These are phyloP conservation scores for Pseudopediastrum boryanum DNA, from an alignment of 139 green algal genomes.

Conservation along the genomic window DNA sequence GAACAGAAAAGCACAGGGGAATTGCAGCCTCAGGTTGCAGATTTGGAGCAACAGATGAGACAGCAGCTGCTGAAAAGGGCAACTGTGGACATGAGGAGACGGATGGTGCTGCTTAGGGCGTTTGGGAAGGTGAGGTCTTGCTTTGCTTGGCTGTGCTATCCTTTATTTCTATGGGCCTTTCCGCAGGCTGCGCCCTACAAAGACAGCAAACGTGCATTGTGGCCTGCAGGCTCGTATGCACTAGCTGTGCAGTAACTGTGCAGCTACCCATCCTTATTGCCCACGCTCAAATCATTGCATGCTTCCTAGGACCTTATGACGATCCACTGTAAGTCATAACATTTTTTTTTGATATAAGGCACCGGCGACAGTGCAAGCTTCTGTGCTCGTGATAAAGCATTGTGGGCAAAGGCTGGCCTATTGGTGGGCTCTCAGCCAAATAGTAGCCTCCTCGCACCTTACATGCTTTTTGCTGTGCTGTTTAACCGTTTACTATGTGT, in stretches of 20 bases:
- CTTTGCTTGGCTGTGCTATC: neutral
- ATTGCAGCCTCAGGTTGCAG: conserved; percentile 38
- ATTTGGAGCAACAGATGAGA: conserved; percentile 50
- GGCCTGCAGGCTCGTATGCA: neutral
- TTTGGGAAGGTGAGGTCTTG: conserved; percentile 47
- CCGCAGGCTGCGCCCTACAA: neutral
- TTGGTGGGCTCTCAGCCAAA: too few species aligned
- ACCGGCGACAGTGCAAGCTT: neutral
- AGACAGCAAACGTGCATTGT: neutral
- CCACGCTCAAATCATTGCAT: neutral
- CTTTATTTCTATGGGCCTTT: neutral
- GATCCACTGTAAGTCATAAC: neutral
- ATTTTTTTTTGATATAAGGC: neutral
- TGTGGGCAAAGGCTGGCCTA: too few species aligned
- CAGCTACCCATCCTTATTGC: too few species aligned
- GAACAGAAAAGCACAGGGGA: too few species aligned
- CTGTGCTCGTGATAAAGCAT: too few species aligned
- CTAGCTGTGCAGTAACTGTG: too few species aligned
- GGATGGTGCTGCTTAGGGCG: conserved; percentile 51
- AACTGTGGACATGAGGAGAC: conserved; percentile 41
- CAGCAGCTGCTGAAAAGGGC: conserved; percentile 32
- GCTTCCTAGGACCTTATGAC: too few species aligned
- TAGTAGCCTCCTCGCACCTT: neutral
- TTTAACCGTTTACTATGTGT: neutral
- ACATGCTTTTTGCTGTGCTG: neutral